Percentiles rank a stretch among this genome's conserved stretches.
phyloP scores from a whole-genome alignment of 805 yeast genomes.

The Lipomyces yamanashiensis region DNA sequence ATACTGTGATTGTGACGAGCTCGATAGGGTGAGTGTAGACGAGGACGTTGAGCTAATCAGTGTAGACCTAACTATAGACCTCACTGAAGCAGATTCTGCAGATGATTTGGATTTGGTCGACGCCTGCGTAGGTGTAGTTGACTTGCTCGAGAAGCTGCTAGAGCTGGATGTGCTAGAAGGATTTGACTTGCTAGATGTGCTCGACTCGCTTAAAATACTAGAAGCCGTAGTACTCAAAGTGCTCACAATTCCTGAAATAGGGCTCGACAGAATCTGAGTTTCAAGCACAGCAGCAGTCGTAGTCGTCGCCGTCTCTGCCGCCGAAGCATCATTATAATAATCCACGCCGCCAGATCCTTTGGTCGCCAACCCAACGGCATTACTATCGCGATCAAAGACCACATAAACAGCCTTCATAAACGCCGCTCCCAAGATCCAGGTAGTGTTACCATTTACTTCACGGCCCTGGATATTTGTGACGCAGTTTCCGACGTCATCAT shows the following conservation, averaged over 20 bases:
- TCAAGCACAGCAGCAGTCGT: not conserved
- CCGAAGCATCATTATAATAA: conserved; percentile 14
- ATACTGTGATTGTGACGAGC: too few relatives aligned
- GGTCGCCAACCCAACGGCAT: conserved; percentile 59
- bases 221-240: not conserved
- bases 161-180: not conserved
- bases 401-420: conserved; percentile 61
- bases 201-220: not conserved
- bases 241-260: not conserved
- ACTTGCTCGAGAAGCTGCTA: too few relatives aligned
- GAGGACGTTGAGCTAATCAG: too few relatives aligned
- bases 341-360: conserved; percentile 39
- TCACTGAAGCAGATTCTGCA: too few relatives aligned
- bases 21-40: too few relatives aligned
- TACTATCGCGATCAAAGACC: conserved; percentile 59
- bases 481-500: conserved; percentile 55
- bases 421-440: conserved; percentile 70
- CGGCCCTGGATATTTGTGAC: conserved; percentile 68
- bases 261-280: not conserved
- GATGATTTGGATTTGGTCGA: too few relatives aligned
- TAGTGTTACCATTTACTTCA: conserved; percentile 46
- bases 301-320: conserved; percentile 11
- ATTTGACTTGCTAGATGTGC: too few relatives aligned
- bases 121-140: too few relatives aligned
- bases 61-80: too few relatives aligned